Evolutionary conservation across 1,284 basidiomycete species (phyloP).

Genomic region (Inonotus obliquus): DNA sequence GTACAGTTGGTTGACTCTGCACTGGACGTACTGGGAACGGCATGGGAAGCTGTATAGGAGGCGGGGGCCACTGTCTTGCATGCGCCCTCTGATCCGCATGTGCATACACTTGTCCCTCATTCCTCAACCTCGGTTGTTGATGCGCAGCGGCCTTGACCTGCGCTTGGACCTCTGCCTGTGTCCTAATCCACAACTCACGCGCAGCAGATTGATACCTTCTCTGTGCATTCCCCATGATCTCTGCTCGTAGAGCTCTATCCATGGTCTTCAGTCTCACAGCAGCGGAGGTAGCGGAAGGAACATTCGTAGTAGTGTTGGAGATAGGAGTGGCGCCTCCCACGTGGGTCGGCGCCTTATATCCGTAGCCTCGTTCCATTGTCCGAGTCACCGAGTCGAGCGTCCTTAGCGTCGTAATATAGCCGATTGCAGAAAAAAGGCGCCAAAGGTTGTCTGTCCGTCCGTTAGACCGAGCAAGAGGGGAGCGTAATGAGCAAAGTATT

Average conservation of each 20-base stretch:
- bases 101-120: not conserved
- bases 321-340: not conserved
- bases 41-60: not conserved
- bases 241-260: not conserved
- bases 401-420: not conserved
- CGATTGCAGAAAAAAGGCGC: not conserved
- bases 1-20: not conserved
- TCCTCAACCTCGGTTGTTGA: not conserved
- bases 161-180: not conserved
- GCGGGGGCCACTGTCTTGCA: not conserved
- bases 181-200: not conserved
- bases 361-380: not conserved
- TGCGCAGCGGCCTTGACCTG: not conserved
- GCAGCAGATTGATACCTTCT: not conserved
- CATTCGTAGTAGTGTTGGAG: not conserved
- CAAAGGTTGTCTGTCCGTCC: not conserved
- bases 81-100: not conserved
- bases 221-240: not conserved
- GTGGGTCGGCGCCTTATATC: not conserved
- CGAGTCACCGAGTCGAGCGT: not conserved
- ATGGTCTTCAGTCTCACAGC: not conserved
- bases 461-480: not conserved
- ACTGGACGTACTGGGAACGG: no score
- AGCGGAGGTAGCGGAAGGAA: no score
- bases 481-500: not conserved